These are phyloP conservation scores for Phyllosticta paracitricarpa DNA, from an alignment of 2,329 filamentous ascomycete species.

Conservation along the genomic window DNA sequence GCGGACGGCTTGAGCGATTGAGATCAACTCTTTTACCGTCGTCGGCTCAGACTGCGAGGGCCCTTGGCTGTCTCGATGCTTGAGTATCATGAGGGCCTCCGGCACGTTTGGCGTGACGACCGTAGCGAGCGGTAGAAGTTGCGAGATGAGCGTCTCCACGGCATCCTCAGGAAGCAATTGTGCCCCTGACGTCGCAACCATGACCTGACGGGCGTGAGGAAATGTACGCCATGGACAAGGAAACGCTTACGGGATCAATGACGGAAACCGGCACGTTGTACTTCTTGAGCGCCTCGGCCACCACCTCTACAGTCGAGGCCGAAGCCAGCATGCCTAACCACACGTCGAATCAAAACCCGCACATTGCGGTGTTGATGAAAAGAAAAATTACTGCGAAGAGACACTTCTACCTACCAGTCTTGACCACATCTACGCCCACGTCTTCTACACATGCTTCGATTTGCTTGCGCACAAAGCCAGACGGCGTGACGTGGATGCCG, in stretches of 20 bases:
- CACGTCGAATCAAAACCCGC: slow-evolving; percentile 2
- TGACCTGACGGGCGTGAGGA: slow-evolving; percentile 51
- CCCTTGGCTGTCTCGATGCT: slow-evolving; percentile 34
- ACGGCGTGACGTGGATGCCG: slow-evolving; percentile 69
- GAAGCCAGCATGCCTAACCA: slow-evolving; percentile 70
- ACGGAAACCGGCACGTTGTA: slow-evolving; percentile 52
- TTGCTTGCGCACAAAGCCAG: slow-evolving; percentile 71
- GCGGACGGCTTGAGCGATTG: slow-evolving; percentile 56
- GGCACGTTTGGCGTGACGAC: slow-evolving; percentile 70
- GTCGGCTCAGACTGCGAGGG: slow-evolving; percentile 38
- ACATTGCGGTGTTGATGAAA: not conserved
- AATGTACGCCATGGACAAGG: not conserved
- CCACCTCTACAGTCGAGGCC: slow-evolving; percentile 55
- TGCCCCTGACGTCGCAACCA: slow-evolving; percentile 77
- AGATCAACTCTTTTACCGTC: slow-evolving; percentile 55
- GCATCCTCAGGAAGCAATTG: slow-evolving; percentile 56
- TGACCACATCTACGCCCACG: slow-evolving; percentile 80
- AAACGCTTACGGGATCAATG: slow-evolving; percentile 58
- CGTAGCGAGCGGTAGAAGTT: slow-evolving; percentile 56
- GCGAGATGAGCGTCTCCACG: slow-evolving; percentile 47
- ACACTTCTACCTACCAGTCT: slow-evolving; percentile 56
- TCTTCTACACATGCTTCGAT: slow-evolving; percentile 78
- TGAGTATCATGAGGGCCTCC: slow-evolving; percentile 58
- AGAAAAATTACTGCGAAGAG: not conserved
- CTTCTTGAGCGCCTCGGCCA: slow-evolving; percentile 53